A percentile compares a stretch with the other conserved stretches of the same genome.
These are phyloP conservation scores for Diplodia intermedia DNA, from an alignment of 2,329 filamentous ascomycete genomes.

Conservation along the genomic window DNA sequence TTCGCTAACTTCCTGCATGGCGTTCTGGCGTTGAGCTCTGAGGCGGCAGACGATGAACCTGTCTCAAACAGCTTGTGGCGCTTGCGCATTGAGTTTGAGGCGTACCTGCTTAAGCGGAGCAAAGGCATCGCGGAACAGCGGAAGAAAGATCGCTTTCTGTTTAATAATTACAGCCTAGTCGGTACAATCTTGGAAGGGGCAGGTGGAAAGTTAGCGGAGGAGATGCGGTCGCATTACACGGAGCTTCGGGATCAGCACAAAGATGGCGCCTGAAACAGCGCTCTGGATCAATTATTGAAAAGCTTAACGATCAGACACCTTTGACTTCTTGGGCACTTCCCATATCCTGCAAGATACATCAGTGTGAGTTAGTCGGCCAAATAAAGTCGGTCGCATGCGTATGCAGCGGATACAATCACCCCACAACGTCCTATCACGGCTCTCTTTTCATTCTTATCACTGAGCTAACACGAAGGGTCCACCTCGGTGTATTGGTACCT, in stretches of 20 bases:
- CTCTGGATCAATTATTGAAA: neutral
- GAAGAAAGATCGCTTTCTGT: constrained; percentile 86
- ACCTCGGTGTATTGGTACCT: neutral
- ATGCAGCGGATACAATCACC: neutral
- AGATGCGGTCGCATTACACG: constrained; percentile 79
- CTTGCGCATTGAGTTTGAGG: constrained; percentile 80
- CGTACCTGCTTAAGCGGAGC: constrained; percentile 78
- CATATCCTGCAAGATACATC: neutral
- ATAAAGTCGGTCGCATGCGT: neutral
- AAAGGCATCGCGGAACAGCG: constrained; percentile 77
- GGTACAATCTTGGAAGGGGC: constrained; percentile 82
- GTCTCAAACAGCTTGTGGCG: constrained; percentile 81
- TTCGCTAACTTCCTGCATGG: constrained; percentile 92
- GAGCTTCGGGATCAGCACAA: constrained; percentile 54
- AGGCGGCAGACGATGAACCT: constrained; percentile 93
- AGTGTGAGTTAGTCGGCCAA: neutral
- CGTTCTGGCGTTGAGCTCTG: constrained; percentile 81
- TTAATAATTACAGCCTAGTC: constrained; percentile 96
- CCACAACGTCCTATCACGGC: no score
- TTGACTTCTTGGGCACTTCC: neutral
- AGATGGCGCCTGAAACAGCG: constrained; percentile 7
- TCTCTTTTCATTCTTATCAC: neutral
- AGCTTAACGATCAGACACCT: neutral
- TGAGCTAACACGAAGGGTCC: neutral
- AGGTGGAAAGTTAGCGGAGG: constrained; percentile 73